These are phyloP conservation scores for Pseudisothecium myosuroides DNA, from an alignment of 225 moss, liverwort and hornwort species.

Conservation along the genomic window DNA sequence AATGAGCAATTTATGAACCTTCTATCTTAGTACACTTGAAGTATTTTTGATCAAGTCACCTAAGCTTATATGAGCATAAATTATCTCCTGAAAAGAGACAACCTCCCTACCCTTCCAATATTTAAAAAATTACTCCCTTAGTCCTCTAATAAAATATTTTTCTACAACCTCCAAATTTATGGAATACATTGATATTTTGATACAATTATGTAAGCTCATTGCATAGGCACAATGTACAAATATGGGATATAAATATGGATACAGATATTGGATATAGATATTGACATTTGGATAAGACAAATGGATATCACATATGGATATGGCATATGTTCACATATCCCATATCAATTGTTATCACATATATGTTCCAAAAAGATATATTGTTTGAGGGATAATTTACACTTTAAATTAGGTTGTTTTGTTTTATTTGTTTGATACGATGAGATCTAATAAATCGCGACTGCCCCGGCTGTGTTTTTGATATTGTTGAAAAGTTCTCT, in stretches of 20 bases:
- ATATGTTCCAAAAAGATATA: background rate
- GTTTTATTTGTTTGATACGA: too few species aligned
- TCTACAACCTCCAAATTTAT: rapidly evolving
- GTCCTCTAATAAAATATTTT: background rate
- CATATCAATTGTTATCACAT: background rate
- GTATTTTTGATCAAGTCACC: background rate
- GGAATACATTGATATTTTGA: background rate
- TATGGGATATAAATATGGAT: rapidly evolving
- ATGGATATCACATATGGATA: rapidly evolving
- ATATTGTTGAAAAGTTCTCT: too few species aligned
- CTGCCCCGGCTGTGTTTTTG: too few species aligned
- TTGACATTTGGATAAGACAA: background rate
- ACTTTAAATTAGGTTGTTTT: too few species aligned
- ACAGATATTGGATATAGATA: background rate
- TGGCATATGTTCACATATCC: rapidly evolving
- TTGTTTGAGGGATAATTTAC: rapidly evolving
- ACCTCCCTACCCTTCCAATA: rapidly evolving
- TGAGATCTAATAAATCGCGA: too few species aligned
- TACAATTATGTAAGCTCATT: rapidly evolving
- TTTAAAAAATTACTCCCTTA: rapidly evolving
- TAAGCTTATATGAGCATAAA: background rate
- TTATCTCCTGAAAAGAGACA: background rate
- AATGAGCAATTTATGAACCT: too few species aligned
- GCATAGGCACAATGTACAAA: background rate
- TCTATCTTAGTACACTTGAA: background rate